phyloP scores from a whole-genome alignment of 139 green algal genomes.

The Chlamydomonas sphaeroides region DNA sequence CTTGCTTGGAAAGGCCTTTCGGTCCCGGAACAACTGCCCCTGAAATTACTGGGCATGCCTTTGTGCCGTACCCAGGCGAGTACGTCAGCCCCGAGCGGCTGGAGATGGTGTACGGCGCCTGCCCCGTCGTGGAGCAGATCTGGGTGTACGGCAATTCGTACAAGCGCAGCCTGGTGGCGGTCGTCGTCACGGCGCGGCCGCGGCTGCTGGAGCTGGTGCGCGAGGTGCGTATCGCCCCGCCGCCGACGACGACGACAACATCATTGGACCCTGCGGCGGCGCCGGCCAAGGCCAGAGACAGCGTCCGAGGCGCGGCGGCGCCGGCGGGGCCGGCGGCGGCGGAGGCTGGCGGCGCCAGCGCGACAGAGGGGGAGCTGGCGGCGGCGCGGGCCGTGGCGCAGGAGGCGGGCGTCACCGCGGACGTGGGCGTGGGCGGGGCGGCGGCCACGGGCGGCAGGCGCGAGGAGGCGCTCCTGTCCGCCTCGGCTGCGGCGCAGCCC shows the following conservation, averaged over 20 bases:
- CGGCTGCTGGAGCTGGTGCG: slow-evolving; percentile 60
- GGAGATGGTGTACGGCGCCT: slow-evolving; percentile 80
- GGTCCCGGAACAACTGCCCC: no score
- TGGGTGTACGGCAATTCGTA: slow-evolving; percentile 88
- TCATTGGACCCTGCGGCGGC: background rate
- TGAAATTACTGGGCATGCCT: no score
- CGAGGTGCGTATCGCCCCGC: background rate
- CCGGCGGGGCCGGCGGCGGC: background rate
- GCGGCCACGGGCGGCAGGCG: background rate
- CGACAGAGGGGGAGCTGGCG: background rate
- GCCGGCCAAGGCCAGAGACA: no score
- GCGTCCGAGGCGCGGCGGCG: background rate
- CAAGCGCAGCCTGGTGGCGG: slow-evolving; percentile 75
- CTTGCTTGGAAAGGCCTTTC: no score
- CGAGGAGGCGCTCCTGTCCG: background rate
- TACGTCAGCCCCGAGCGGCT: slow-evolving; percentile 88
- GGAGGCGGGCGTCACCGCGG: background rate
- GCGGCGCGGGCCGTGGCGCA: background rate
- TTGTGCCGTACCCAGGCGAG: slow-evolving; percentile 57
- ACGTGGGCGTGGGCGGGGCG: background rate
- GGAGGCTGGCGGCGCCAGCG: background rate
- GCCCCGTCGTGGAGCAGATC: slow-evolving; percentile 81
- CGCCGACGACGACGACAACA: background rate
- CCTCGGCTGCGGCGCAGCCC: background rate
- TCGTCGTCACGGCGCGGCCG: slow-evolving; percentile 85